These are phyloP conservation scores for Aspergillus felis DNA, from an alignment of 2,329 filamentous ascomycete genomes.

Conservation along the genomic window DNA sequence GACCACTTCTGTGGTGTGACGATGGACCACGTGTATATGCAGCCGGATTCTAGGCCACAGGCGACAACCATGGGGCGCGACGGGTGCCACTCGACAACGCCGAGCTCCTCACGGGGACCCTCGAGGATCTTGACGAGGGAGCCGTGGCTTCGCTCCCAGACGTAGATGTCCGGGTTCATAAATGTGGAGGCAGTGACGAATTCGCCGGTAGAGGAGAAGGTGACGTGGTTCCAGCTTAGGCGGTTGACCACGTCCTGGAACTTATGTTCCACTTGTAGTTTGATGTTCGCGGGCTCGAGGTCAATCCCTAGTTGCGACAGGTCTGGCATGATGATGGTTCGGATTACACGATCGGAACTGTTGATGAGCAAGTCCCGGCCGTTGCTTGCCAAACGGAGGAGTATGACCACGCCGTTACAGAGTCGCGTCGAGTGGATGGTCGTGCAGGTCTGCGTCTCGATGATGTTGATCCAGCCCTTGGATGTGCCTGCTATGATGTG, in stretches of 20 bases:
- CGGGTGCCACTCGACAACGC: constrained; percentile 96
- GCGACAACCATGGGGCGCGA: constrained; percentile 81
- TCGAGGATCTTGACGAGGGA: constrained; percentile 96
- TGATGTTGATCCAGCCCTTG: constrained; percentile 94
- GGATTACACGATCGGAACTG: constrained; percentile 88
- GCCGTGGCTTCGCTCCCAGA: constrained; percentile 92
- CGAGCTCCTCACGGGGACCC: constrained; percentile 92
- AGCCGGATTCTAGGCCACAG: constrained; percentile 86
- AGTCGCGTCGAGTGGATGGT: constrained; percentile 89
- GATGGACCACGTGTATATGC: constrained; percentile 95
- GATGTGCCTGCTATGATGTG: constrained; percentile 91
- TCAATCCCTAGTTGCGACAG: constrained; percentile 51
- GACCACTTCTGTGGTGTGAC: constrained; percentile 96
- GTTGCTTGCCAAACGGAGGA: constrained; percentile 76
- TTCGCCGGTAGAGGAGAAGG: constrained; percentile 89
- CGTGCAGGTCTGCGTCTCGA: constrained; percentile 73
- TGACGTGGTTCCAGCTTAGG: constrained; percentile 93
- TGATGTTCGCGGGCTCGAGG: constrained; percentile 78
- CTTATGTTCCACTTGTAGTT: constrained; percentile 91
- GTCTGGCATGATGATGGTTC: constrained; percentile 86
- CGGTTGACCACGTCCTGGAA: constrained; percentile 97
- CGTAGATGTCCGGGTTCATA: constrained; percentile 98
- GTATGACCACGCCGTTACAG: constrained; percentile 81
- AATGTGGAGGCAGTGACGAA: constrained; percentile 95
- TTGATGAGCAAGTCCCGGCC: constrained; percentile 88